Evolutionary conservation across 2,329 filamentous ascomycete genomes (phyloP).

Genomic region (Sporothrix variecibatus): DNA sequence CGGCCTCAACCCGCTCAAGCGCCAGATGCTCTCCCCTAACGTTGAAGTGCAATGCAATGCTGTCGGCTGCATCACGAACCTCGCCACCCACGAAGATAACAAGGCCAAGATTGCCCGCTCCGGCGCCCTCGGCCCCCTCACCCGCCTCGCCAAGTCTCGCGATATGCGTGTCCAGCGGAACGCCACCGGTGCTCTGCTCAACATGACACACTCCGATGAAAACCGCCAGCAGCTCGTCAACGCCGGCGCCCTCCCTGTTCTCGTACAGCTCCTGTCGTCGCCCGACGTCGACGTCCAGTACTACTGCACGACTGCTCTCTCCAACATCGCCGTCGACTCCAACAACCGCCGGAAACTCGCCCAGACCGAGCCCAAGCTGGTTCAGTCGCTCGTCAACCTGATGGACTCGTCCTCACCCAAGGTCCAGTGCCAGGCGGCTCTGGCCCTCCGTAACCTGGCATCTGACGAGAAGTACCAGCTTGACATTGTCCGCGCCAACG

Average conservation of each 20-base stretch:
- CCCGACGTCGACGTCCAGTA: slow-evolving; percentile 97
- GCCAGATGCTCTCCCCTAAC: slow-evolving; percentile 97
- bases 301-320: slow-evolving; percentile 97
- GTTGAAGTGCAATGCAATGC: slow-evolving; percentile 99
- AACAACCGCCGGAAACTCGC: slow-evolving; percentile 89
- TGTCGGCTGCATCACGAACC: slow-evolving; percentile 96
- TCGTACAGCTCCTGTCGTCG: slow-evolving; percentile 91
- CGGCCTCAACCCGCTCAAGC: slow-evolving; percentile 86
- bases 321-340: slow-evolving; percentile 95
- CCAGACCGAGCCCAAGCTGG: slow-evolving; percentile 84
- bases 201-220: slow-evolving; percentile 99
- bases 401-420: slow-evolving; percentile 98
- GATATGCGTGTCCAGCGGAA: slow-evolving; percentile 99
- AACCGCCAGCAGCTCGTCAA: slow-evolving; percentile 97
- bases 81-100: slow-evolving; percentile 98
- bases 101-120: slow-evolving; percentile 98
- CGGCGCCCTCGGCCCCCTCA: slow-evolving; percentile 86
- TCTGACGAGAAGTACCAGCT: slow-evolving; percentile 99
- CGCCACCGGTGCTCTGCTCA: slow-evolving; percentile 90
- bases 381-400: slow-evolving; percentile 89
- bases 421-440: slow-evolving; percentile 94
- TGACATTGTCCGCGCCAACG: slow-evolving; percentile 89
- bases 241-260: slow-evolving; percentile 94
- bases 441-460: slow-evolving; percentile 90
- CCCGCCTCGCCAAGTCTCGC: slow-evolving; percentile 90